A percentile compares a stretch with the other conserved stretches of the same genome.
These are phyloP conservation scores for Sporothrix mexicana DNA, from an alignment of 2,329 filamentous ascomycete species.

Conservation along the genomic window DNA sequence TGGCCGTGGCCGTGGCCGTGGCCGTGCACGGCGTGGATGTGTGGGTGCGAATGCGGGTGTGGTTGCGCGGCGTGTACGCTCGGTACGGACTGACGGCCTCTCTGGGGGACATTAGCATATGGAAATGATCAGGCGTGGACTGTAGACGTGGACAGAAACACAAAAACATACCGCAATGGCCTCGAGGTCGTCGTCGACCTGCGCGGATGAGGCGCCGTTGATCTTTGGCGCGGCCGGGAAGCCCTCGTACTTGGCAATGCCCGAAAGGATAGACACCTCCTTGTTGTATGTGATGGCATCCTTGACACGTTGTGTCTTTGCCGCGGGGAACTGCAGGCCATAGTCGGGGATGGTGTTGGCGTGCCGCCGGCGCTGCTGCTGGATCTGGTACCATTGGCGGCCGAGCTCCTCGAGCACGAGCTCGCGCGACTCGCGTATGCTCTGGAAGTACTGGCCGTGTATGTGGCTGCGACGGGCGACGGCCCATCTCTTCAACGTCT, in stretches of 20 bases:
- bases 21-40: constrained; percentile 41
- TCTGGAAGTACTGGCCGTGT: constrained; percentile 89
- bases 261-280: constrained; percentile 89
- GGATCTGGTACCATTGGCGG: constrained; percentile 90
- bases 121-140: background rate
- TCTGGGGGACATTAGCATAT: background rate
- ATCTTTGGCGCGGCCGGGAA: constrained; percentile 95
- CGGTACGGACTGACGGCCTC: constrained; percentile 10
- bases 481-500: constrained; percentile 74
- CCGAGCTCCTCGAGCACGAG: constrained; percentile 79
- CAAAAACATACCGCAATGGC: constrained; percentile 83
- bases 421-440: constrained; percentile 81
- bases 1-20: constrained; percentile 29
- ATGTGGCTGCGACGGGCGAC: constrained; percentile 84
- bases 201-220: constrained; percentile 69
- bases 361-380: constrained; percentile 73
- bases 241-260: constrained; percentile 91
- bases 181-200: constrained; percentile 85
- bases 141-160: no score
- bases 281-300: constrained; percentile 93
- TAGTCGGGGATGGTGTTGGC: constrained; percentile 83
- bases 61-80: constrained; percentile 2
- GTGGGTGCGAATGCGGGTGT: background rate
- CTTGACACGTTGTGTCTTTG: constrained; percentile 75
- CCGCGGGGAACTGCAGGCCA: constrained; percentile 78